Percentiles rank a stretch among this genome's conserved stretches.
Evolutionary conservation across 2,329 filamentous ascomycete genomes (phyloP).

Genomic region (Phaeosphaeriaceae sp.): DNA sequence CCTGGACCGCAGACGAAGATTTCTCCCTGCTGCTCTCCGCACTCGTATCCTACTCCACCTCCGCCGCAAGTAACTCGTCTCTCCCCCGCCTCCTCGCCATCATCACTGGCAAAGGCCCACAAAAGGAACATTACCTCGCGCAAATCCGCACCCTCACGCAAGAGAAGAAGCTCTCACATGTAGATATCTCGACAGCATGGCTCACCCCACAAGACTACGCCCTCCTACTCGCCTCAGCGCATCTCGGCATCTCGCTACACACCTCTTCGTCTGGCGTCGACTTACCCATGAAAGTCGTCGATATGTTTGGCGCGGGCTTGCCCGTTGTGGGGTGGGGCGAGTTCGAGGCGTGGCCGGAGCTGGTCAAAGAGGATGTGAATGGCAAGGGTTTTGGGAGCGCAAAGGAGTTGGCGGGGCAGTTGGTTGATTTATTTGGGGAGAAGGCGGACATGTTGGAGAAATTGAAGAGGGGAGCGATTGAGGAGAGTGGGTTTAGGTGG

Average conservation of each 20-base stretch:
- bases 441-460: slow-evolving; percentile 61
- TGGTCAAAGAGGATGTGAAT: slow-evolving; percentile 88
- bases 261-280: slow-evolving; percentile 94
- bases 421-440: slow-evolving; percentile 69
- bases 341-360: slow-evolving; percentile 87
- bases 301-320: slow-evolving; percentile 96
- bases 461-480: slow-evolving; percentile 72
- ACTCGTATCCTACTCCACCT: slow-evolving; percentile 73
- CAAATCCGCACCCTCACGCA: slow-evolving; percentile 68
- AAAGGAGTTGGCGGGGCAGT: slow-evolving; percentile 67
- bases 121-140: slow-evolving; percentile 76
- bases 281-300: slow-evolving; percentile 98
- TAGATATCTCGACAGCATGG: slow-evolving; percentile 83
- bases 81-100: slow-evolving; percentile 79
- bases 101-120: slow-evolving; percentile 93
- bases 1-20: slow-evolving; percentile 97
- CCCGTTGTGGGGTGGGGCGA: slow-evolving; percentile 86
- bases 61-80: slow-evolving; percentile 53
- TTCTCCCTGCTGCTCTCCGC: slow-evolving; percentile 88
- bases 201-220: slow-evolving; percentile 86
- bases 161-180: slow-evolving; percentile 69
- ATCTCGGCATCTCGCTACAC: slow-evolving; percentile 89
- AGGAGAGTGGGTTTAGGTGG: slow-evolving; percentile 82
- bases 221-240: slow-evolving; percentile 79
- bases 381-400: slow-evolving; percentile 82